Conservation (phyloP, 1,284 basidiomycete genomes). For the Ganoderma boninense region DNA sequence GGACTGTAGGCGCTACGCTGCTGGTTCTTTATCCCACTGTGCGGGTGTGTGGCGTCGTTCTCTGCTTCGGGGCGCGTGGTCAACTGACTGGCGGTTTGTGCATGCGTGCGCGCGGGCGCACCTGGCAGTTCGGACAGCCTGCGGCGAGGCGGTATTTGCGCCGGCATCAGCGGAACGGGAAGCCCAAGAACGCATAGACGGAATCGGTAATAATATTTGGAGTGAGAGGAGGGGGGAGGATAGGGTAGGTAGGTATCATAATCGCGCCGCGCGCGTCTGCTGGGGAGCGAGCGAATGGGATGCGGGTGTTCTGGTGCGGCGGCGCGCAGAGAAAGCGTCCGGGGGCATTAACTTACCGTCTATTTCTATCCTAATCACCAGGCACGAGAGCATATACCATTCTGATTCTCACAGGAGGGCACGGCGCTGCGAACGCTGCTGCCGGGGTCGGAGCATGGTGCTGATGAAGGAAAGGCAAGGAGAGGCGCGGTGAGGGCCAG, state of each 20-base stretch:
- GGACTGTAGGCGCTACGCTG: constrained; percentile 61
- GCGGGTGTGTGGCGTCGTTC: constrained; percentile 52
- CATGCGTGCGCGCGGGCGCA: neutral
- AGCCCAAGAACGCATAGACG: constrained; percentile 38
- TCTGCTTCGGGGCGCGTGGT: constrained; percentile 15
- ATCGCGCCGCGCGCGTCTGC: constrained; percentile 9
- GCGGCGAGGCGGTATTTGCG: constrained; percentile 46
- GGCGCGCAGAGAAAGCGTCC: constrained; percentile 15
- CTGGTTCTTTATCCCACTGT: constrained; percentile 74
- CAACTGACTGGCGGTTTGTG: constrained; percentile 25
- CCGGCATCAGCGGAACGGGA: constrained; percentile 38
- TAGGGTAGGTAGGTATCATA: neutral
- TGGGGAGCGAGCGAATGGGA: constrained; percentile 16
- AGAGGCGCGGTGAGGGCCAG: constrained; percentile 18
- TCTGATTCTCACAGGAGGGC: constrained; percentile 28
- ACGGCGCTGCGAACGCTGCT: constrained; percentile 15
- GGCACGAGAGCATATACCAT: constrained; percentile 25
- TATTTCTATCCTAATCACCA: constrained; percentile 34
- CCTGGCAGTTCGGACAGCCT: constrained; percentile 47
- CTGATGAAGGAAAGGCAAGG: constrained; percentile 6
- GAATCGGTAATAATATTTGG: neutral
- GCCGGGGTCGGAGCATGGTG: constrained; percentile 15
- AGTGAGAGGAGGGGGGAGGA: neutral
- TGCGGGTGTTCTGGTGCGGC: constrained; percentile 19
- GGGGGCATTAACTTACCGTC: constrained; percentile 28